These are phyloP conservation scores for Saccharomycopsis olivae DNA, from an alignment of 805 yeast species.

Conservation along the genomic window DNA sequence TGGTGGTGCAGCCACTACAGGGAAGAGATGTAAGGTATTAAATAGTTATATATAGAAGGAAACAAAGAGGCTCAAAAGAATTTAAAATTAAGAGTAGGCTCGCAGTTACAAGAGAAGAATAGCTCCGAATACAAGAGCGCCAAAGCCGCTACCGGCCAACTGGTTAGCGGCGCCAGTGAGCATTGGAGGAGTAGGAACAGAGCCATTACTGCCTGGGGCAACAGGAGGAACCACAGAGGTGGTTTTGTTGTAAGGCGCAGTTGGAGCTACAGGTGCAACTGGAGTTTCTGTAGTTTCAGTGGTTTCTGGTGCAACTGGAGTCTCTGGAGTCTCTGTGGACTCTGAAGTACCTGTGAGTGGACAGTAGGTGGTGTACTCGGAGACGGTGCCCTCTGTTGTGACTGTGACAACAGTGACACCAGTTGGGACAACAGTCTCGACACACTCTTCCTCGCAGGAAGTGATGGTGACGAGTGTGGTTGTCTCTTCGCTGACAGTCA, in stretches of 20 bases:
- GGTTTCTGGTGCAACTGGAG: background rate
- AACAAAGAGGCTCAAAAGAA: too few relatives aligned
- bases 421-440: slow-evolving; percentile 6
- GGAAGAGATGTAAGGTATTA: too few relatives aligned
- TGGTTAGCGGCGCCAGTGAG: slow-evolving; percentile 89
- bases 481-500: background rate
- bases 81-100: too few relatives aligned
- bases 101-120: too few relatives aligned
- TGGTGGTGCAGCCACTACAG: too few relatives aligned
- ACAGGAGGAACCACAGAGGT: background rate
- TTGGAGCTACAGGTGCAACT: background rate
- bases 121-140: slow-evolving; percentile 13
- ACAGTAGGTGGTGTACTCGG: slow-evolving; percentile 17
- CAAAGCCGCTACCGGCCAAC: slow-evolving; percentile 29
- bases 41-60: too few relatives aligned
- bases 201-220: too few relatives aligned
- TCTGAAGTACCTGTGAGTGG: slow-evolving; percentile 18
- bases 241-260: background rate
- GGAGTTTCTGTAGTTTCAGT: background rate
- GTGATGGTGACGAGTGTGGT: slow-evolving; percentile 25
- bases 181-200: slow-evolving; percentile 26
- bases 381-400: slow-evolving; percentile 11
- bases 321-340: background rate
- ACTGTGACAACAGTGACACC: slow-evolving; percentile 12
- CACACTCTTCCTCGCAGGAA: slow-evolving; percentile 20